Evolutionary conservation across 2,329 filamentous ascomycete species (phyloP), one percentile per base, ranked within the genome.

Genomic region (Ophiostoma tasmaniense): DNA sequence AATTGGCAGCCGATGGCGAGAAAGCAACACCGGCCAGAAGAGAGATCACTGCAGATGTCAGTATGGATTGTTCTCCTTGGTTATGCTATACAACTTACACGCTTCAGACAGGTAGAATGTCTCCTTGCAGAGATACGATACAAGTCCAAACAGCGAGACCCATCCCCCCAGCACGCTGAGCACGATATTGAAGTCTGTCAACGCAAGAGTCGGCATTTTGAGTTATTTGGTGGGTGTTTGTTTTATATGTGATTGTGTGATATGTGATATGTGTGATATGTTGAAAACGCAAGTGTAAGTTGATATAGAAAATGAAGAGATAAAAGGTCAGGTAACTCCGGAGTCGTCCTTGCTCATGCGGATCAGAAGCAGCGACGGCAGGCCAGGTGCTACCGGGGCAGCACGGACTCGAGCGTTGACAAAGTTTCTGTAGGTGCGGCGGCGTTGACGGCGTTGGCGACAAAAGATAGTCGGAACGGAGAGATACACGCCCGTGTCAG

Each of bases 81-180:
- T 7, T 22, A 22, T 11, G 14, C 6, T 22, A n/a, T 6, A 33
- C 3, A 25, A 69, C 35, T 10, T 81, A 94, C 92, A 81, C 67
- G 93, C 91, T 84, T 97, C 93, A 0, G 92, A 96, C 0, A 97
- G 84, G 77, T 97, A 97, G 76, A 91, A 94, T 70, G 88, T 90
- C 80, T 97, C 93, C 76, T 97, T 97, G 76, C 91, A 84, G 22
- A 97, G 84, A 76, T 93, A 96, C 0, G 92, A 97, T 0, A 97
- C 92, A 61, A 97, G 81, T 3, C 92, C 93, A 75, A 96, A 97
- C n/a, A 96, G 73, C 0, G 91, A 92, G 71, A 97, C 88, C 80
- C 96, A 97, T 1, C 91, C 93, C 17, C 93, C 93, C 14, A 96
- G 79, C 8, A 91, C 85, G 67, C 90, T 89, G 76, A 91, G 88